A percentile compares a stretch with the other conserved stretches of the same genome.
phyloP scores from a whole-genome alignment of 2,329 filamentous ascomycete genomes.

The Rhynchosporium secalis region DNA sequence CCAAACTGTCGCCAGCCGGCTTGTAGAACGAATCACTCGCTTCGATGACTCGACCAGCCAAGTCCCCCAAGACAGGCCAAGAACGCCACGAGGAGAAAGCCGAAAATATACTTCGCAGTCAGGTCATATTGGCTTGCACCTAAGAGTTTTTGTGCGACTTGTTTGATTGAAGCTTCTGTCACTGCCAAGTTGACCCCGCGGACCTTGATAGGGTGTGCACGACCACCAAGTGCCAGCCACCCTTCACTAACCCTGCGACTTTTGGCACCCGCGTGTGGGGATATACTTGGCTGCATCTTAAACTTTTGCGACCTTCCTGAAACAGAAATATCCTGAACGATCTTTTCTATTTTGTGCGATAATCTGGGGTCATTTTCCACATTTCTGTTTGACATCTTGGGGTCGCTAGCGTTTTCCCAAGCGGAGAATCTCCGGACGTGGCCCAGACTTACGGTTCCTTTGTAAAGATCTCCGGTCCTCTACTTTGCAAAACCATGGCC shows the following conservation, averaged over 20 bases:
- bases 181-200: slow-evolving; percentile 8
- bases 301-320: neutral
- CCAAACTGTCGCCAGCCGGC: neutral
- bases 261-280: neutral
- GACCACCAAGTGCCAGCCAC: neutral
- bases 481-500: neutral
- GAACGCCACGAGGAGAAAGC: neutral
- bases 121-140: neutral
- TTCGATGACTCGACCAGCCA: slow-evolving; percentile 2
- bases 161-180: slow-evolving; percentile 10
- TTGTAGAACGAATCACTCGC: slow-evolving; percentile 4
- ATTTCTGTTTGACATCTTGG: neutral
- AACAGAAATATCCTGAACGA: neutral
- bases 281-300: slow-evolving; percentile 8
- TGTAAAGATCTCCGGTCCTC: neutral
- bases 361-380: slow-evolving; percentile 4
- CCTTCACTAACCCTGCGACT: no score
- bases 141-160: slow-evolving; percentile 9
- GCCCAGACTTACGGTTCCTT: neutral
- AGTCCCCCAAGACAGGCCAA: slow-evolving; percentile 9
- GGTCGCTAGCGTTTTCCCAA: neutral
- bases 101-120: slow-evolving; percentile 9
- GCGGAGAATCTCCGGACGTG: neutral
- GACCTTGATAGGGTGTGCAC: neutral
- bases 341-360: neutral